Base-by-base conservation (phyloP, 83 land plant species). In the Picea abies region DNA sequence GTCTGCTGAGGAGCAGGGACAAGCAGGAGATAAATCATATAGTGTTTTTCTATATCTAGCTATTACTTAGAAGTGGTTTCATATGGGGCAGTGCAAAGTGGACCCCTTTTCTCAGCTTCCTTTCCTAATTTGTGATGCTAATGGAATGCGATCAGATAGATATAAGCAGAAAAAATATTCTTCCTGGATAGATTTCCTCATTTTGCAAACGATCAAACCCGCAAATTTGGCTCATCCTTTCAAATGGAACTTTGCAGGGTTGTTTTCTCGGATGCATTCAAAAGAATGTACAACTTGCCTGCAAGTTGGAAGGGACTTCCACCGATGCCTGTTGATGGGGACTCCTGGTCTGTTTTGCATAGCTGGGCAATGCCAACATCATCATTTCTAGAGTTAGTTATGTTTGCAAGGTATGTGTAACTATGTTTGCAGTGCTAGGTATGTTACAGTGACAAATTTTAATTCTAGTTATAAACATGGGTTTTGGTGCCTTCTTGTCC, bases 291-390 rank as follows among this genome's bases (percentile, higher is more conserved):
- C 80, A 84, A 52, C 0, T 71, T 95, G 76, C 90, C 93, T 47
- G 76, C 82, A 79, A 37, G 81, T 49, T 39, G 85, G 41, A 81
- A 83, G 63, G 89, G 84, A 29, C 91, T 95, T 83, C 97, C 97
- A 26, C 90, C 94, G 4, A 95, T 93, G 96, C 96, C 97, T 44
- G 83, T 70, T 70, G 88, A 90, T 89, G 95, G 93, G 39, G 90
- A 80, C 37, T 68, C 82, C 64, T 93, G 97, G 97, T 88, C 94
- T 64, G 81, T 85, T 23, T 63, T 91, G 67, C 95, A 95, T 80
- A 88, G 97, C 77, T 95, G 97, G 96, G 90, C 89, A 76, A 95
- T 95, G 97, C 95, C 95, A 66, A 95, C 95, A 4, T 87, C 94
- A 76, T 95, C 98, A 22, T 95, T 91, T 79, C 73, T 93, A 58